Conservation (phyloP, 2,329 filamentous ascomycete genomes). For the Ophiostoma ulmi region DNA sequence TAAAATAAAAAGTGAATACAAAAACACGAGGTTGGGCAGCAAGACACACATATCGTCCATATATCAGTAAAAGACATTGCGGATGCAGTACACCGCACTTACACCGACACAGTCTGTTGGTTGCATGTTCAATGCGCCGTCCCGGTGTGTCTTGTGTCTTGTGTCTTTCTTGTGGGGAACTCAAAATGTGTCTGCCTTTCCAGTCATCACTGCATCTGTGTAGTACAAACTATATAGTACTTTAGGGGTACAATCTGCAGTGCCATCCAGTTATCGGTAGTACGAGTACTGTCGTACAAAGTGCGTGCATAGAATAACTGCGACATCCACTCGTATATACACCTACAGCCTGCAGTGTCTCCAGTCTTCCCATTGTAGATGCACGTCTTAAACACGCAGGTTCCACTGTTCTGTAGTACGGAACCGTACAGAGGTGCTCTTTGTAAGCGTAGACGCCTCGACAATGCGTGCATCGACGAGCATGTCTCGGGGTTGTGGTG, state of each 20-base stretch:
- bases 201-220: neutral
- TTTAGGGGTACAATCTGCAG: neutral
- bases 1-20: neutral
- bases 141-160: neutral
- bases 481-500: neutral
- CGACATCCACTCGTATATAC: neutral
- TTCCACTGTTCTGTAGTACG: conserved; percentile 2
- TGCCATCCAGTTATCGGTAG: neutral
- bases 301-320: conserved; percentile 8
- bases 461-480: conserved; percentile 2
- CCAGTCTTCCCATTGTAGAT: neutral
- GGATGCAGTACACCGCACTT: conserved; percentile 7
- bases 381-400: conserved; percentile 13
- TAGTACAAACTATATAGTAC: neutral
- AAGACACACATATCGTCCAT: neutral
- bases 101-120: conserved; percentile 10
- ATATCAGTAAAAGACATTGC: neutral
- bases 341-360: neutral
- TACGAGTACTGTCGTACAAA: neutral
- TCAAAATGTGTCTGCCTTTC: neutral
- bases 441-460: neutral
- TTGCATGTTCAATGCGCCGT: conserved; percentile 1
- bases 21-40: conserved; percentile 11
- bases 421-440: neutral
- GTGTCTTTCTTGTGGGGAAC: neutral